Percentiles rank a stretch among this genome's conserved stretches.
phyloP scores from a whole-genome alignment of 305 asterid species.

The Solanum hybrid region DNA sequence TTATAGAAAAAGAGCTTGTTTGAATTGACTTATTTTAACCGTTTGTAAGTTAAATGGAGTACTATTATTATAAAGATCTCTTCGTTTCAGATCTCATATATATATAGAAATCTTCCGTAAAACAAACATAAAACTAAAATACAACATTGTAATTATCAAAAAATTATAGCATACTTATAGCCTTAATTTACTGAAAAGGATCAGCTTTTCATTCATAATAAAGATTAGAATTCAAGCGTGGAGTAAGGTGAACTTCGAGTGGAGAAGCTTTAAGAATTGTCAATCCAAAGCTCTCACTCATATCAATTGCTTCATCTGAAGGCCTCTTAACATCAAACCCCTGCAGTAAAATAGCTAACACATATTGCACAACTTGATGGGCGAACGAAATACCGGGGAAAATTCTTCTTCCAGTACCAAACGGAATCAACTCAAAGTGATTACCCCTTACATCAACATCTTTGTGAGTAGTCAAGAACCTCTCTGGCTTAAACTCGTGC shows the following conservation, averaged over 20 bases:
- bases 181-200: neutral
- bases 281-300: neutral
- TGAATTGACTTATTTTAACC: too few species aligned
- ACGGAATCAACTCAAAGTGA: slow-evolving; percentile 19
- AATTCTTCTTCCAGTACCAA: slow-evolving; percentile 15
- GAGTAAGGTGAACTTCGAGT: neutral
- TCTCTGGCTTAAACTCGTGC: slow-evolving; percentile 13
- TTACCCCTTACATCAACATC: slow-evolving; percentile 14
- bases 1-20: too few species aligned
- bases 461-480: slow-evolving; percentile 9
- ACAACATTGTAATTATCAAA: neutral
- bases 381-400: neutral
- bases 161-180: neutral
- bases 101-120: too few species aligned
- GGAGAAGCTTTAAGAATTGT: neutral
- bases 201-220: neutral
- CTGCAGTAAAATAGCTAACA: slow-evolving; percentile 27
- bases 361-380: slow-evolving; percentile 14
- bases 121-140: neutral
- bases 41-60: too few species aligned
- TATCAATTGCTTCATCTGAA: slow-evolving; percentile 1
- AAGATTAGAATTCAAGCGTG: neutral
- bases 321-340: slow-evolving; percentile 27
- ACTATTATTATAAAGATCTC: too few species aligned
- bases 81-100: too few species aligned